Evolutionary conservation across 768 basidiomycete species (phyloP).

Genomic region (Lactarius deliciosus): DNA sequence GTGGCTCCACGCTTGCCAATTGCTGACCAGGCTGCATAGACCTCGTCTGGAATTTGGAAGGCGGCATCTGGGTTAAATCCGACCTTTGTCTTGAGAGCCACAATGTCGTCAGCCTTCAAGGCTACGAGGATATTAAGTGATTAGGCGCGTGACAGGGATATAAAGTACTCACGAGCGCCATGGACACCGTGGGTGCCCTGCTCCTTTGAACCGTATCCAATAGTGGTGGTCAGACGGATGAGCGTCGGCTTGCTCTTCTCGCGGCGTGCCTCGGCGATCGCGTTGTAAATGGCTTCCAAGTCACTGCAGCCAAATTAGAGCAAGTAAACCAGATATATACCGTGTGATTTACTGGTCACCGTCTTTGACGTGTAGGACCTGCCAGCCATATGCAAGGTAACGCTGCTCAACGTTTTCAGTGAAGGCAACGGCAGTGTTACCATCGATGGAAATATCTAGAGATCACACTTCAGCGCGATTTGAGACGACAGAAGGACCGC

Average conservation of each 20-base stretch:
- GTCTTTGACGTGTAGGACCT: conserved; percentile 80
- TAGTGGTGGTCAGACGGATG: conserved; percentile 83
- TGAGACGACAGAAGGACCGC: conserved; percentile 3
- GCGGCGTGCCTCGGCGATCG: conserved; percentile 74
- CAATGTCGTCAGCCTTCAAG: conserved; percentile 90
- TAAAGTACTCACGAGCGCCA: conserved; percentile 73
- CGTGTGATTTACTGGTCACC: conserved; percentile 60
- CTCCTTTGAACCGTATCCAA: conserved; percentile 90
- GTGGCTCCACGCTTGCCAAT: conserved; percentile 71
- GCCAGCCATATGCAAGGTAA: conserved; percentile 92
- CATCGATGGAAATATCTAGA: conserved; percentile 93
- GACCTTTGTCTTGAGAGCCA: conserved; percentile 77
- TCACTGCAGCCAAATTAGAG: conserved; percentile 50
- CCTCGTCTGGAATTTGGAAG: conserved; percentile 75
- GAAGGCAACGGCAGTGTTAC: conserved; percentile 88
- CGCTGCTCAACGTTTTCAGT: conserved; percentile 90
- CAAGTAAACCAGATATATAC: neutral
- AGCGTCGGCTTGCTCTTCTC: conserved; percentile 84
- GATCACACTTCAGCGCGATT: conserved; percentile 22
- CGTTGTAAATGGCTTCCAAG: conserved; percentile 69
- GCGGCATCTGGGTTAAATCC: conserved; percentile 75
- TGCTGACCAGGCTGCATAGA: conserved; percentile 65
- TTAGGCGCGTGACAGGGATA: conserved; percentile 16
- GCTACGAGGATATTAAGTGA: conserved; percentile 45
- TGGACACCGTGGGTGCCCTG: conserved; percentile 95